phyloP scores from a whole-genome alignment of 2,329 filamentous ascomycete genomes.

The Chaetomiaceae sp. region DNA sequence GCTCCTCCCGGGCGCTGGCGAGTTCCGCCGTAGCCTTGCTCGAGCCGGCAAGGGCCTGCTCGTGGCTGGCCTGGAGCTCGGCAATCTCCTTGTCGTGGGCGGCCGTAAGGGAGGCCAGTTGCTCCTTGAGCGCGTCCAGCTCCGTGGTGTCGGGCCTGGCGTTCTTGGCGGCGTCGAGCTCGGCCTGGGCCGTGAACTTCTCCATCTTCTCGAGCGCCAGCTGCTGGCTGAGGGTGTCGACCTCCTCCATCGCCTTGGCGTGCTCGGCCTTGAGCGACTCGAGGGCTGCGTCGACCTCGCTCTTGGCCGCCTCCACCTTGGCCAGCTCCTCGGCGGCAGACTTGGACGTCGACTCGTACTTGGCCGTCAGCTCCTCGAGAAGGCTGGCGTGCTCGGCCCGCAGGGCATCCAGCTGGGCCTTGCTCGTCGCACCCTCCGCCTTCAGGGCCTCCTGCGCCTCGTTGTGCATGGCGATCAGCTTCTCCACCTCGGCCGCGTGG shows the following conservation, averaged over 20 bases:
- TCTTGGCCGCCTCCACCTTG: constrained; percentile 35
- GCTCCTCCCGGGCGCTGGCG: constrained; percentile 38
- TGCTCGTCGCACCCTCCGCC: constrained; percentile 41
- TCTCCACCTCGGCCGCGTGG: constrained; percentile 44
- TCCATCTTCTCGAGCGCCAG: constrained; percentile 58
- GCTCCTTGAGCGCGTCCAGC: constrained; percentile 46
- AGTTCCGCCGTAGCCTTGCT: constrained; percentile 37
- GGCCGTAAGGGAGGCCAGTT: constrained; percentile 47
- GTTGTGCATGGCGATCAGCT: constrained; percentile 40
- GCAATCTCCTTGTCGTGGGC: constrained; percentile 40
- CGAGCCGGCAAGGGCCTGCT: constrained; percentile 31
- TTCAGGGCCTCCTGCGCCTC: constrained; percentile 44
- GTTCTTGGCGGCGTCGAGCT: constrained; percentile 55
- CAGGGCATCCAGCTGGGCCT: constrained; percentile 39
- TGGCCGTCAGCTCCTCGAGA: constrained; percentile 42
- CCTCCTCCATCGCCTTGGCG: constrained; percentile 44
- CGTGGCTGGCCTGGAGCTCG: constrained; percentile 35
- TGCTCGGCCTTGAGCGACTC: constrained; percentile 38
- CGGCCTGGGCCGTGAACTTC: constrained; percentile 55
- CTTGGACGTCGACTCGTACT: constrained; percentile 32
- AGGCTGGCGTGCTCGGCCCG: constrained; percentile 33
- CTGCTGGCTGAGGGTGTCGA: constrained; percentile 45
- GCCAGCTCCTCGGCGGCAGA: constrained; percentile 33
- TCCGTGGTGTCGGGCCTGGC: constrained; percentile 53
- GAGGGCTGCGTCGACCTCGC: constrained; percentile 36